Base-by-base conservation (phyloP, 1,284 basidiomycete species). In the Butyriboletus appendiculatus region DNA sequence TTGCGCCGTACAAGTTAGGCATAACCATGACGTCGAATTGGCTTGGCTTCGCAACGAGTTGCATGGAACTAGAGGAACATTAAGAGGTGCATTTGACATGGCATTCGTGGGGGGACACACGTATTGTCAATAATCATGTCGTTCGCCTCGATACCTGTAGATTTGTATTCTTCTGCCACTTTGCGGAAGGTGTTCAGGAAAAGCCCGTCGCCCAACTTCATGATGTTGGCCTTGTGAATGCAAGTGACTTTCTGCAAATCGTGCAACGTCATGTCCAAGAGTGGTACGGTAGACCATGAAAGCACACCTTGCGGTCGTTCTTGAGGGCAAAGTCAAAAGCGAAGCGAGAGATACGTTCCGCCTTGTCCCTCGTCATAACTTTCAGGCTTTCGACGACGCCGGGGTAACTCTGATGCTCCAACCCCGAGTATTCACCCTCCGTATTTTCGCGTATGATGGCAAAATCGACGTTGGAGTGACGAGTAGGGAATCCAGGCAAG, bases 181-280 rank as follows among this genome's bases (percentile, higher is more conserved):
- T 86, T 83, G 66, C 95, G 92, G 88, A 98, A 99, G 30, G 96
- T 98, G 78, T 96, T 97, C 67, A 99, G 84, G 88, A 99, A 99
- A 46, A 99, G 87, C 77, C 97, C 97, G 71, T 99, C 97, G 73
- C 96, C 96, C 66, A 99, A 88, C 78, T 99, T 99, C 97, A 99
- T 99, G 81, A 99, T 99, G 82, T 99, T 99, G 70, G 97, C 97
- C 80, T 99, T 99, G 88, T 99, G 97, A 47, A 99, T 96, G 72
- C 96, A 98, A 53, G 97, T 99, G 65, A 99, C 97, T 90, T 96
- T 98, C 93, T 96, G 67, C 8, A 42, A 48, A 34, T 56, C 40
- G 40, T 42, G 18, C 33, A 16, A 26, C 22, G 63, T 42, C 67
- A 55, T 53, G 42, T 50, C 51, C 8, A 35, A 38, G 34, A 46